Conservation (phyloP, 805 yeast species). For the Suhomyces sp. region DNA sequence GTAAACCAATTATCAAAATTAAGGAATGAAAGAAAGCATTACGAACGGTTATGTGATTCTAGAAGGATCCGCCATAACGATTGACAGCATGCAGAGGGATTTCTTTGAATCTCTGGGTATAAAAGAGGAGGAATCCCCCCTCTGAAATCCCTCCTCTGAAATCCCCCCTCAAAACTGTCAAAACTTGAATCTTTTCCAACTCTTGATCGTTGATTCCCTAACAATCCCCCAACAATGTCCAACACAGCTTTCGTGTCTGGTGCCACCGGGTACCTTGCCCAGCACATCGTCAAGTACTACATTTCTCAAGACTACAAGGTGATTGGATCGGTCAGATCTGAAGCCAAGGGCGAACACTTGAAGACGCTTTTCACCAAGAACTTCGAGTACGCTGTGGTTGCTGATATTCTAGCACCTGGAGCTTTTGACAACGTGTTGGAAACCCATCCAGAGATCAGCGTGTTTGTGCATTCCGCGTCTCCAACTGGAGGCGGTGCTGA, state of each 20-base stretch:
- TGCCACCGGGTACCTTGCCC: slow-evolving; percentile 54
- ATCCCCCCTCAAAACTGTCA: too few relatives aligned
- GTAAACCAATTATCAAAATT: too few relatives aligned
- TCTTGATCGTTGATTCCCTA: too few relatives aligned
- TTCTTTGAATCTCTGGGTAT: too few relatives aligned
- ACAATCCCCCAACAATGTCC: too few relatives aligned
- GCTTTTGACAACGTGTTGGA: slow-evolving; percentile 51
- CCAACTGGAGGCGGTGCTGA: slow-evolving; percentile 46
- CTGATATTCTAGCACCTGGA: slow-evolving; percentile 34
- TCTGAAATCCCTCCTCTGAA: too few relatives aligned
- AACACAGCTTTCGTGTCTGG: slow-evolving; percentile 44
- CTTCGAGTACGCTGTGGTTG: slow-evolving; percentile 37
- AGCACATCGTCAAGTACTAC: slow-evolving; percentile 44
- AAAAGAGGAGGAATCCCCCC: too few relatives aligned
- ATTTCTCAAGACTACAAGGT: slow-evolving; percentile 43
- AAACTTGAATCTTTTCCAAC: too few relatives aligned
- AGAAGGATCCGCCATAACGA: too few relatives aligned
- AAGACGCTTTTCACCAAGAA: slow-evolving; percentile 10
- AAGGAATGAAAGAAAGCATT: too few relatives aligned
- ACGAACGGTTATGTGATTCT: too few relatives aligned
- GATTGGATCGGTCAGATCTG: slow-evolving; percentile 50
- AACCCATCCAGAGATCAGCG: slow-evolving; percentile 39
- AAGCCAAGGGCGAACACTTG: slow-evolving; percentile 21
- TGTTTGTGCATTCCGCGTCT: slow-evolving; percentile 51
- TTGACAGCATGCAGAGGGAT: too few relatives aligned